phyloP scores from a whole-genome alignment of 257 asterid genomes.

The Plantago elongata region DNA sequence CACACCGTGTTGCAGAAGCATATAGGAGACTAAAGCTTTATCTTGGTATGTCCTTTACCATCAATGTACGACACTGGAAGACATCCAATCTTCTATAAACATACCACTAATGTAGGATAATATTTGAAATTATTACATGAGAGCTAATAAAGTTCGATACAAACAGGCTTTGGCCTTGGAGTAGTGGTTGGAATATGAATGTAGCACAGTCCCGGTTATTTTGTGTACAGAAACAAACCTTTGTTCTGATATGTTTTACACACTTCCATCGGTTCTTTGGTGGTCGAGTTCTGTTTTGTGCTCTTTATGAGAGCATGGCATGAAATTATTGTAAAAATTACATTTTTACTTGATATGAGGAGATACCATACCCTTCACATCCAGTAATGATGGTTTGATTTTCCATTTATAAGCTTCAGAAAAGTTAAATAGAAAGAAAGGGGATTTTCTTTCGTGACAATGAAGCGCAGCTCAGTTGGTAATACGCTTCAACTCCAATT shows the following conservation, averaged over 20 bases:
- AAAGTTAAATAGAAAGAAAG: too few species aligned
- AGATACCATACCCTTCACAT: too few species aligned
- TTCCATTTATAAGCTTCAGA: too few species aligned
- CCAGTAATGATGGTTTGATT: too few species aligned
- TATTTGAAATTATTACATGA: background rate
- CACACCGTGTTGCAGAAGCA: slow-evolving; percentile 13
- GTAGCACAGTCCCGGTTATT: slow-evolving; percentile 3
- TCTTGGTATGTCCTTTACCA: slow-evolving; percentile 7
- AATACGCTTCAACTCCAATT: too few species aligned
- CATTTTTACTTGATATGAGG: too few species aligned
- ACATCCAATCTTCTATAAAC: background rate
- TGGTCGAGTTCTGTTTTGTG: too few species aligned
- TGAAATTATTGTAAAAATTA: too few species aligned
- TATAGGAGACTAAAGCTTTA: background rate
- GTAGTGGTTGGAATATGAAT: slow-evolving; percentile 6
- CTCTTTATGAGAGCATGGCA: too few species aligned
- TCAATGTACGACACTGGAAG: slow-evolving; percentile 6
- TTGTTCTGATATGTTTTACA: background rate
- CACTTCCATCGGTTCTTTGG: too few species aligned
- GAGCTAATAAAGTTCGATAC: background rate
- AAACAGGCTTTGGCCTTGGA: background rate
- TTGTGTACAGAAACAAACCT: background rate
- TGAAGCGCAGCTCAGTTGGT: too few species aligned
- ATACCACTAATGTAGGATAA: slow-evolving; percentile 7
- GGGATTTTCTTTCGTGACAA: too few species aligned